Conservation (phyloP, 1,284 basidiomycete genomes). For the Sanghuangporus sanghuang region DNA sequence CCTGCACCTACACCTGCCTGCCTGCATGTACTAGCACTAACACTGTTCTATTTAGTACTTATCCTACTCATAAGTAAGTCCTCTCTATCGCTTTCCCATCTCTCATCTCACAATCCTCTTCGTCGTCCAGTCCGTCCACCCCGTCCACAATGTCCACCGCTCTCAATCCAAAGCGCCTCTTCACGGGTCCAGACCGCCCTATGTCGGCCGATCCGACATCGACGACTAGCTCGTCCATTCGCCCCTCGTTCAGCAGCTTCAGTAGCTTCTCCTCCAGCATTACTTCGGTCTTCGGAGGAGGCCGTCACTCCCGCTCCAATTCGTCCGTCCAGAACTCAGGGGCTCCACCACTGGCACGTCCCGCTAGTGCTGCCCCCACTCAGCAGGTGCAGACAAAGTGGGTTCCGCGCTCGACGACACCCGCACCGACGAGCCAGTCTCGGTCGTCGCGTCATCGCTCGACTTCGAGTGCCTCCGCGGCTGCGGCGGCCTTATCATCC, state of each 20-base stretch:
- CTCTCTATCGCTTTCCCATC: not conserved
- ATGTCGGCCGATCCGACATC: constrained; percentile 11
- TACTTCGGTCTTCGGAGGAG: not conserved
- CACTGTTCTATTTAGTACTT: no score
- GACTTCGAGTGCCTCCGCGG: constrained; percentile 14
- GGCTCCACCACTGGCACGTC: constrained; percentile 2
- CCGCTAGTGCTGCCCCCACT: constrained; percentile 2
- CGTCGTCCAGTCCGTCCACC: not conserved
- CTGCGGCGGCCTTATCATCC: constrained; percentile 3
- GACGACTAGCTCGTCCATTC: not conserved
- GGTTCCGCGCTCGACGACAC: constrained; percentile 9
- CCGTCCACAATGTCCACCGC: constrained; percentile 4
- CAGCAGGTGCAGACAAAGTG: constrained; percentile 6
- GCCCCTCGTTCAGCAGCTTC: constrained; percentile 2
- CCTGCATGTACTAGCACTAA: not conserved
- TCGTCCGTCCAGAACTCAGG: not conserved
- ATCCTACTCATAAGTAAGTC: not conserved
- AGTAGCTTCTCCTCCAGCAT: not conserved
- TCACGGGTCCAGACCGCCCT: constrained; percentile 5
- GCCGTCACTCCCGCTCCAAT: constrained; percentile 3
- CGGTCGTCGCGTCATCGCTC: constrained; percentile 6
- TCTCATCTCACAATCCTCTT: not conserved
- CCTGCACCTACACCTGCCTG: not conserved
- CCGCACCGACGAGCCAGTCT: not conserved
- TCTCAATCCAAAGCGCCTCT: constrained; percentile 6